Evolutionary conservation across 2,329 filamentous ascomycete species (phyloP).

Genomic region (Aspergillus sergii): DNA sequence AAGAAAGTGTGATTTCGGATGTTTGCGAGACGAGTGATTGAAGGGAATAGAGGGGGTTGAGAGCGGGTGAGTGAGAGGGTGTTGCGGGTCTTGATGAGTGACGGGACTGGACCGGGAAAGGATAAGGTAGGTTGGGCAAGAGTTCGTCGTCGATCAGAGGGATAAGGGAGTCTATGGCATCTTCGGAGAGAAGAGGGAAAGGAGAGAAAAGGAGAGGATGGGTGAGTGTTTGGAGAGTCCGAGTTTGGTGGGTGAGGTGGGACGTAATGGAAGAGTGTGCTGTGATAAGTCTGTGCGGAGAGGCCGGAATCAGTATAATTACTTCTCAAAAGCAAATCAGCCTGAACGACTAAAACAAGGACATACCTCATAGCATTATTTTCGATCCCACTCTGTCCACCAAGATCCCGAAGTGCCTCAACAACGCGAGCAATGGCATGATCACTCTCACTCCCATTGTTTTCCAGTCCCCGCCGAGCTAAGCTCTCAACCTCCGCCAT

Average conservation of each 20-base stretch:
- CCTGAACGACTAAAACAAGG: background rate
- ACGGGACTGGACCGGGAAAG: constrained; percentile 36
- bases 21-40: constrained; percentile 71
- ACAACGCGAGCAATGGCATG: constrained; percentile 56
- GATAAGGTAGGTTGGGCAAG: constrained; percentile 53
- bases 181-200: constrained; percentile 55
- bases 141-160: constrained; percentile 59
- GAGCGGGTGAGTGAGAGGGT: constrained; percentile 31
- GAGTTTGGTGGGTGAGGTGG: constrained; percentile 63
- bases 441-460: constrained; percentile 55
- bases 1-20: constrained; percentile 72
- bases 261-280: constrained; percentile 61
- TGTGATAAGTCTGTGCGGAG: constrained; percentile 54
- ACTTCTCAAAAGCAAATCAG: background rate
- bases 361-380: constrained; percentile 57
- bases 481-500: constrained; percentile 60
- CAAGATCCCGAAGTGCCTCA: constrained; percentile 55
- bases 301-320: constrained; percentile 3
- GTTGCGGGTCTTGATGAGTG: constrained; percentile 32
- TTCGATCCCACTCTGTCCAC: constrained; percentile 59
- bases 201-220: constrained; percentile 62
- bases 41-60: constrained; percentile 64
- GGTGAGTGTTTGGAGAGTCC: constrained; percentile 59
- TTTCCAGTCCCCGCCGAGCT: constrained; percentile 55
- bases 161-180: constrained; percentile 59